Evolutionary conservation across 768 basidiomycete species (phyloP).

Genomic region (Solioccasus polychromus): DNA sequence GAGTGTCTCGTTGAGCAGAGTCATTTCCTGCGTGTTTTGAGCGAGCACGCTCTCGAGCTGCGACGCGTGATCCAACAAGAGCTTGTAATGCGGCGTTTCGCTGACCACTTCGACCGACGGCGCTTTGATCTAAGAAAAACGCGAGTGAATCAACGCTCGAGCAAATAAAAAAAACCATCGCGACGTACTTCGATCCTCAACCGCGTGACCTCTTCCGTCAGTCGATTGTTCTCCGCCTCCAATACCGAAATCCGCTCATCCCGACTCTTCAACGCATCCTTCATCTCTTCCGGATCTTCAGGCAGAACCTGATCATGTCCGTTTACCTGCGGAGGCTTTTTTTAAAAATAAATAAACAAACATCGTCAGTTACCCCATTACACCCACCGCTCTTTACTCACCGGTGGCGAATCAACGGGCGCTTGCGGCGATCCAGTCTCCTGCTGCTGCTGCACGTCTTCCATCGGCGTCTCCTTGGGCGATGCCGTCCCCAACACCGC

Average conservation of each 20-base stretch:
- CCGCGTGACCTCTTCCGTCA: slow-evolving; percentile 44
- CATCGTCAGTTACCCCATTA: slow-evolving; percentile 34
- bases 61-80: slow-evolving; percentile 53
- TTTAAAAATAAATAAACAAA: too few species aligned
- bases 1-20: slow-evolving; percentile 44
- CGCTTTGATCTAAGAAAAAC: slow-evolving; percentile 33
- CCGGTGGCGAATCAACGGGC: slow-evolving; percentile 63
- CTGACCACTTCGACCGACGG: slow-evolving; percentile 44
- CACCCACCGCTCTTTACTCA: slow-evolving; percentile 55
- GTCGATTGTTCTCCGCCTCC: slow-evolving; percentile 41
- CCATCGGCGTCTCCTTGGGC: slow-evolving; percentile 24
- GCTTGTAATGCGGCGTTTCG: slow-evolving; percentile 53
- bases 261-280: slow-evolving; percentile 19
- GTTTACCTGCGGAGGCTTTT: slow-evolving; percentile 45
- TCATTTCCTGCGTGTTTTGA: slow-evolving; percentile 39
- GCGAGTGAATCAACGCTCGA: neutral
- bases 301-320: slow-evolving; percentile 39
- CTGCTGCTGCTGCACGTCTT: slow-evolving; percentile 26
- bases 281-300: slow-evolving; percentile 40
- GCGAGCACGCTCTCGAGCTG: slow-evolving; percentile 41
- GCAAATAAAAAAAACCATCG: neutral
- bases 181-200: slow-evolving; percentile 45
- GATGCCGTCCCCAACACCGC: slow-evolving; percentile 42
- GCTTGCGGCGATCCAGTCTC: slow-evolving; percentile 45
- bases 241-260: slow-evolving; percentile 49